Conservation (phyloP, 139 green algal species). For the Asterochloris erici region DNA sequence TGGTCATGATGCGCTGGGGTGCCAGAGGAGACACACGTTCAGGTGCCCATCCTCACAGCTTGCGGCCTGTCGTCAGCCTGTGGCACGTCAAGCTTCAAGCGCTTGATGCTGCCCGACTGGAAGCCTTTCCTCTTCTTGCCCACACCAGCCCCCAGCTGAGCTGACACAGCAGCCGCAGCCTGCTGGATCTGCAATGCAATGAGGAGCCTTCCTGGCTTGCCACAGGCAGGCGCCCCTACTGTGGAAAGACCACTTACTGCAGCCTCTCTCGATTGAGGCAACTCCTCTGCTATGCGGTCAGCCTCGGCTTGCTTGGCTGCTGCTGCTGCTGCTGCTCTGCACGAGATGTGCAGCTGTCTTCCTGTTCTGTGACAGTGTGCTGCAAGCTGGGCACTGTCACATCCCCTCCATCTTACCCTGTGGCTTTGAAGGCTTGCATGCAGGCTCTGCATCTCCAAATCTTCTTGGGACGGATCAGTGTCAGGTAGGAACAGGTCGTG, state of each 20-base stretch:
- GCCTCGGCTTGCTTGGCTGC: not conserved
- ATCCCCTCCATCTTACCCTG: not conserved
- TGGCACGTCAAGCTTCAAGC: constrained; percentile 6
- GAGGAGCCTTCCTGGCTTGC: too few relatives aligned
- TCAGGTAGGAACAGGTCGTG: too few relatives aligned
- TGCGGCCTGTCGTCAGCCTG: constrained; percentile 6
- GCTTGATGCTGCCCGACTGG: not conserved
- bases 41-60: not conserved
- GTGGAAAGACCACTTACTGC: not conserved
- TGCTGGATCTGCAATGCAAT: not conserved
- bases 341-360: not conserved
- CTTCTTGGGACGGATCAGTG: too few relatives aligned
- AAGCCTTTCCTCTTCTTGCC: constrained; percentile 9
- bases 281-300: not conserved
- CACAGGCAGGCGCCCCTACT: too few relatives aligned
- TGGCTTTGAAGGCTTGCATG: too few relatives aligned
- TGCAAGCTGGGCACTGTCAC: not conserved
- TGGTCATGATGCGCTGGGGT: not conserved
- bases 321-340: not conserved
- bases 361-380: not conserved
- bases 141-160: not conserved
- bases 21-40: not conserved
- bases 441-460: too few relatives aligned
- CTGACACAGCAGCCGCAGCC: not conserved
- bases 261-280: constrained; percentile 1